phyloP scores from a whole-genome alignment of 371 early-diverging fungal genomes.

The Circinella minor region DNA sequence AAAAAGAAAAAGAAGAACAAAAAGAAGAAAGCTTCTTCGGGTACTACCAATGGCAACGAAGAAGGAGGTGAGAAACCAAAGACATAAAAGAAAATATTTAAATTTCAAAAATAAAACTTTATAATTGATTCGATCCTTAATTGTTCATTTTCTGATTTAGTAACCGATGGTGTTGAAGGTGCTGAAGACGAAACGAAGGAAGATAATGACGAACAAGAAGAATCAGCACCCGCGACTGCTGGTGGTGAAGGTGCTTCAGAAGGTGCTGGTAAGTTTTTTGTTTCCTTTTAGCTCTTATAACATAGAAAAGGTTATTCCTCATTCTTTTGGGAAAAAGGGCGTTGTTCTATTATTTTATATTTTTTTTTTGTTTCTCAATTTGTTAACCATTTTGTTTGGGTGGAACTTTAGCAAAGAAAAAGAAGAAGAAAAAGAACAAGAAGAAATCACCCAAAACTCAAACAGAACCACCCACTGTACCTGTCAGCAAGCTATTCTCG shows the following conservation, averaged over 20 bases:
- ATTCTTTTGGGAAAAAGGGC: not conserved
- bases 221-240: not conserved
- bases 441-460: constrained; percentile 68
- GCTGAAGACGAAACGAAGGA: not conserved
- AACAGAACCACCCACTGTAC: constrained; percentile 79
- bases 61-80: not conserved
- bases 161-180: not conserved
- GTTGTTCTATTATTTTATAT: not conserved
- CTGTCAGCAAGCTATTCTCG: constrained; percentile 78
- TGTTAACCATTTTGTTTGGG: no score
- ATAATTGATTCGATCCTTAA: no score
- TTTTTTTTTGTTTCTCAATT: not conserved
- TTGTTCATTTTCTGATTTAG: not conserved
- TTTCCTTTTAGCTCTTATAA: not conserved
- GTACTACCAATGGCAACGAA: constrained; percentile 8
- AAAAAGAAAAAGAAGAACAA: constrained; percentile 15
- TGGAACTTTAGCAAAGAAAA: constrained; percentile 45
- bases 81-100: not conserved
- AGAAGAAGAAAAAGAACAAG: constrained; percentile 75
- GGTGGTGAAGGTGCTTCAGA: constrained; percentile 8
- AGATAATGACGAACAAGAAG: constrained; percentile 12
- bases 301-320: not conserved
- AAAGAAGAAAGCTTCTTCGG: constrained; percentile 5
- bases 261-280: not conserved
- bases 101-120: no score